Evolutionary conservation across 768 basidiomycete genomes (phyloP), one percentile per base, ranked within the genome.

Genomic region (Chalciporus chontae): DNA sequence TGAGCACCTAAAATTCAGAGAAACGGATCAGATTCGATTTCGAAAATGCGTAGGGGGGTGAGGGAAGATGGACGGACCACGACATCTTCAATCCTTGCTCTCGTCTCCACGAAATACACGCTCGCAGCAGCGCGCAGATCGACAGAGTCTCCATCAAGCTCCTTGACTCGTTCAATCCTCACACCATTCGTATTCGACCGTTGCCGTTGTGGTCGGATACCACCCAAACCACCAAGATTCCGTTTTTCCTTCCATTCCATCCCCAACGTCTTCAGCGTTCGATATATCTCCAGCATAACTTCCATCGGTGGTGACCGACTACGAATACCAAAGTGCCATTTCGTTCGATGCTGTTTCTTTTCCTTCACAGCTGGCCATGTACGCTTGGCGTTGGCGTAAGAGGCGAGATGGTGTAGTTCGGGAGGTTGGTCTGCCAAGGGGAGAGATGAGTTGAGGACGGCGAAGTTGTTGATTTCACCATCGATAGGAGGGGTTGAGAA

Each of bases 221-320:
- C 83, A 3, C 87, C 87, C 24, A 90, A 62, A 5, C 86, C 84
- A 1, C 87, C 88, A 2, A 91, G 68, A 51, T 81, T 82, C 54
- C 78, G 79, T 76, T 96, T 96, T 73, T 88, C 84, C 67, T 90
- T 90, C 96, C 96, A 99, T 69, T 99, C 92, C 91, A 98, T 95
- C 14, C 87, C 90, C 17, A 97, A 75, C 52, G 84, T 75, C 70
- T 87, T 87, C 43, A 99, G 72, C 38, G 94, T 96, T 53, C 90
- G 76, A 70, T 99, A 98, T 45, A 99, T 96, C 77, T 97, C 95
- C 21, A 96, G 72, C 94, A 99, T 97, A 19, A 99, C 95, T 68
- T 99, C 96, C 90, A 98, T 95, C 18, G 94, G 96, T 27, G 94
- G 91, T 50, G 85, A 88, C 51, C 94, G 78, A 58, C 90, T 94